Evolutionary conservation across 768 basidiomycete genomes (phyloP).

Genomic region (Pholiota molesta): DNA sequence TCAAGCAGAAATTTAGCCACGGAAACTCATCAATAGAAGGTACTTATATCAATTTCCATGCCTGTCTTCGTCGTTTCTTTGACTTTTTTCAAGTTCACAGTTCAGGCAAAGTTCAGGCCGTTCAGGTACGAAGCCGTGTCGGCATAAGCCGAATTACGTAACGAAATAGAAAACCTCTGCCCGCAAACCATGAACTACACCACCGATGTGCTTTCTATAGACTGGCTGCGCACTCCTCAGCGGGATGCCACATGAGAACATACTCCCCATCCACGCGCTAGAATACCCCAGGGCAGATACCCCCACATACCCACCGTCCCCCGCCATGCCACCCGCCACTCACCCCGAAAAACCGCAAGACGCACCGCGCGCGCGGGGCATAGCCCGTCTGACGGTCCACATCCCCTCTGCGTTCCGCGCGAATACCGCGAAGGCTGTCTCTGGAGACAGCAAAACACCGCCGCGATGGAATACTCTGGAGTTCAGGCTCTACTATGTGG

Average conservation of each 20-base stretch:
- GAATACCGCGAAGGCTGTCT: neutral
- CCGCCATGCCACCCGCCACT: neutral
- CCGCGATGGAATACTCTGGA: conserved; percentile 82
- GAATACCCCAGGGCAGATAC: neutral
- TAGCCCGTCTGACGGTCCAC: conserved; percentile 28
- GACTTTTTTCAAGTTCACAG: neutral
- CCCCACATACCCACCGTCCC: conserved; percentile 1
- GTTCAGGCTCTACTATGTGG: conserved; percentile 74
- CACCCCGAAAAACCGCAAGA: neutral
- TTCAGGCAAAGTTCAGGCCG: neutral
- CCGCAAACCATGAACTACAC: neutral
- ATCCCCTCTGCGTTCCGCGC: conserved; percentile 27
- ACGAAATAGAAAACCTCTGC: neutral
- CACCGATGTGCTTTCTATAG: conserved; percentile 5
- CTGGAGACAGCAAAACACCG: conserved; percentile 24
- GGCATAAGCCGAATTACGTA: neutral
- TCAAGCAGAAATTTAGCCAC: no score
- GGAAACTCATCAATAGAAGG: no score
- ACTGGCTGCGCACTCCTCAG: neutral
- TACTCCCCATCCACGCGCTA: conserved; percentile 6
- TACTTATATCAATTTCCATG: no score
- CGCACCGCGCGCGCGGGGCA: conserved; percentile 21
- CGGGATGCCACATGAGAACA: conserved; percentile 9
- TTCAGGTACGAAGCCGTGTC: neutral
- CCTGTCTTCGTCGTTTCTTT: neutral